phyloP scores from a whole-genome alignment of 306 rosid genomes.

The Vigna mungo region DNA sequence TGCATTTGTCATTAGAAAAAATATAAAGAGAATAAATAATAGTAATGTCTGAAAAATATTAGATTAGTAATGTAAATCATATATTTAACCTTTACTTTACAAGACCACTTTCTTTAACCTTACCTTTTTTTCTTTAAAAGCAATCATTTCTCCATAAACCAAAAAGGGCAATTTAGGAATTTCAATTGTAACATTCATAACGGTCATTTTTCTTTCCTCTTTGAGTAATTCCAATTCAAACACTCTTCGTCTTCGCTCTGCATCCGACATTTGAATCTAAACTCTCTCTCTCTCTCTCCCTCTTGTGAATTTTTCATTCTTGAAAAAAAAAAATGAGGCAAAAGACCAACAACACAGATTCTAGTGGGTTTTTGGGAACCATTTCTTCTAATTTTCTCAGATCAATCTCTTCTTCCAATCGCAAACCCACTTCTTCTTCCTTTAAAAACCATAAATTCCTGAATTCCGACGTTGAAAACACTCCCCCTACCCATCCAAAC shows the following conservation, averaged over 20 bases:
- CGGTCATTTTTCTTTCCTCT: conserved; percentile 2
- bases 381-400: conserved; percentile 72
- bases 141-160: background rate
- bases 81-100: too few relatives aligned
- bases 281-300: conserved; percentile 33
- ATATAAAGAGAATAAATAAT: background rate
- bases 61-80: background rate
- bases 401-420: conserved; percentile 68
- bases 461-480: conserved; percentile 58
- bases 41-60: background rate
- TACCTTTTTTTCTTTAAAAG: background rate
- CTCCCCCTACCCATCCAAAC: conserved; percentile 76
- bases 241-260: conserved; percentile 22
- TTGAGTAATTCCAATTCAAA: background rate
- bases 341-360: conserved; percentile 44
- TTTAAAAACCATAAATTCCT: conserved; percentile 38
- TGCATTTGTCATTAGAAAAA: background rate
- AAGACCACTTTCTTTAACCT: too few relatives aligned
- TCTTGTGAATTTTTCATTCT: conserved; percentile 10
- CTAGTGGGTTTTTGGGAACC: conserved; percentile 63
- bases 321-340: conserved; percentile 54
- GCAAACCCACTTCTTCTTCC: conserved; percentile 41
- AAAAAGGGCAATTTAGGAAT: conserved; percentile 5
- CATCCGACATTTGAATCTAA: background rate
- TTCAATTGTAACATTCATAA: background rate